phyloP scores from a whole-genome alignment of 73 alveolate species.

The Diophrys sp. region DNA sequence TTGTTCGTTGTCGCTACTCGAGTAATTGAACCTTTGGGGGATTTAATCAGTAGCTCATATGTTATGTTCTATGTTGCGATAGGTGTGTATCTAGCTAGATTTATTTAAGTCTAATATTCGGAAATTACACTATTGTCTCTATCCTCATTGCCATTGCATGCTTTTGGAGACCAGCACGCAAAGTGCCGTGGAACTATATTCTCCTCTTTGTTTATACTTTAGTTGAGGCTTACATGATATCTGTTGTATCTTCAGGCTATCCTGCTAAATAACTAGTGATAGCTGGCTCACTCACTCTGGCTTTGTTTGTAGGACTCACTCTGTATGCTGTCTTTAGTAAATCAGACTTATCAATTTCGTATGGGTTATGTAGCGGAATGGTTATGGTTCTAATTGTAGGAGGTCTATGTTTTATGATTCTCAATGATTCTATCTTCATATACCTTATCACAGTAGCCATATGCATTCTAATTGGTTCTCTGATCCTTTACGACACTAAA shows the following conservation, averaged over 20 bases:
- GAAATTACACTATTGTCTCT: no score
- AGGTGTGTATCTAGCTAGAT: conserved; percentile 34
- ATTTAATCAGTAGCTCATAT: no score
- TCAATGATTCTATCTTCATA: no score
- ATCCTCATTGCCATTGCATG: conserved; percentile 52
- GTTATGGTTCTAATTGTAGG: background rate
- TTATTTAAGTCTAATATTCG: no score
- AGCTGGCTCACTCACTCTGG: conserved; percentile 69
- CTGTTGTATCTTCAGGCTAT: conserved; percentile 39
- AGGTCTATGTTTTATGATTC: no score
- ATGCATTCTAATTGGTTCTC: no score
- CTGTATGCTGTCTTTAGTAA: conserved; percentile 70
- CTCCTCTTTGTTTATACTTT: conserved; percentile 80
- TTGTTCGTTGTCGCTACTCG: conserved; percentile 20
- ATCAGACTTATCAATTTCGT: conserved; percentile 56
- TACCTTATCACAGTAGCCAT: no score
- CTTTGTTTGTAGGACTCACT: conserved; percentile 62
- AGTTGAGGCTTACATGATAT: conserved; percentile 86
- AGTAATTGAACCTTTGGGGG: no score
- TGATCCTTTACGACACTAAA: no score
- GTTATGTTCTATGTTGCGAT: background rate
- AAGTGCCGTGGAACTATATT: conserved; percentile 89
- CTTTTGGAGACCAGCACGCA: conserved; percentile 56
- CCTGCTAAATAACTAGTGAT: conserved; percentile 55
- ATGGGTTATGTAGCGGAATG: conserved; percentile 21